Conservation (phyloP, 2,329 filamentous ascomycete genomes). For the Colletotrichum tofieldiae region DNA sequence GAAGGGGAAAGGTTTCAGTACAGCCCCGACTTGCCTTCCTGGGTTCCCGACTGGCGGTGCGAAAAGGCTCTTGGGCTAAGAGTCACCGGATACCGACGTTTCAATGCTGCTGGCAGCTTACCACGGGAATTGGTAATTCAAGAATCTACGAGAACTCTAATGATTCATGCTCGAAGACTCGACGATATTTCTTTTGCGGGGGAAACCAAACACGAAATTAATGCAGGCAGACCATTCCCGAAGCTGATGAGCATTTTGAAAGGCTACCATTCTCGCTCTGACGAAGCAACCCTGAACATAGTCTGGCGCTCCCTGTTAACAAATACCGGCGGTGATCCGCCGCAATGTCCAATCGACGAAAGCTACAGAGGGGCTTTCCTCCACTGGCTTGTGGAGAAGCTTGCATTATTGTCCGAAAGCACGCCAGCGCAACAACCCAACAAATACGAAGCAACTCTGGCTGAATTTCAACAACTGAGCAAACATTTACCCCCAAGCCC, state of each 20-base stretch:
- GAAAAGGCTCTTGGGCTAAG: conserved; percentile 3
- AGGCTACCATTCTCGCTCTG: background rate
- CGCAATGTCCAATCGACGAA: background rate
- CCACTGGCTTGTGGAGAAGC: background rate
- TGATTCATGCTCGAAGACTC: background rate
- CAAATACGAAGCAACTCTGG: background rate
- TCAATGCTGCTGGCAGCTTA: background rate
- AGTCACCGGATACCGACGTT: conserved; percentile 1
- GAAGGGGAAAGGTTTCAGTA: background rate
- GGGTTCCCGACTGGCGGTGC: conserved; percentile 16
- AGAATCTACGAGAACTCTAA: background rate
- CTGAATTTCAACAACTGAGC: background rate
- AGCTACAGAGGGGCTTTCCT: background rate
- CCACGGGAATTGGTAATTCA: background rate
- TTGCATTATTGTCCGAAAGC: background rate
- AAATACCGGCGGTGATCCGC: background rate
- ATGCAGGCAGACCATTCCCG: background rate
- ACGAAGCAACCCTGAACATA: background rate
- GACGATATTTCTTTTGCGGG: background rate
- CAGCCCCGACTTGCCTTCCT: background rate
- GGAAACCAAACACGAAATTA: conserved; percentile 7
- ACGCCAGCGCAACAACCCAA: background rate
- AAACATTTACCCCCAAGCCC: background rate
- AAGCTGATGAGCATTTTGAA: background rate
- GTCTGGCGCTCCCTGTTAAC: conserved; percentile 13